Evolutionary conservation across 2,329 filamentous ascomycete genomes (phyloP).

Genomic region (Pseudogymnoascus sp.): DNA sequence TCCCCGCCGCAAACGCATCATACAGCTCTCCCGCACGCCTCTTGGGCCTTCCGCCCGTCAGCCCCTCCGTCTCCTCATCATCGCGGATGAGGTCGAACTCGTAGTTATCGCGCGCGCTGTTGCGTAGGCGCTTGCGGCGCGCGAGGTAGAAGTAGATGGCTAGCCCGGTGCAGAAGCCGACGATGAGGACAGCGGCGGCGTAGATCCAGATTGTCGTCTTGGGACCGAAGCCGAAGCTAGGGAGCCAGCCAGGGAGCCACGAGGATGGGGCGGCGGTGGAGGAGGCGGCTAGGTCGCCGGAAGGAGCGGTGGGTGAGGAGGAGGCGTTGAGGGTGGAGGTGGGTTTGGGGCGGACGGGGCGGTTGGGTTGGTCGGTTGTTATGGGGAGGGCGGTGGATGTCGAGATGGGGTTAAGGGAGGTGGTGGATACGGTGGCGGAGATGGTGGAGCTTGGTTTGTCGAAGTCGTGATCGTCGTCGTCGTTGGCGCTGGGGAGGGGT

Average conservation of each 20-base stretch:
- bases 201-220: slow-evolving; percentile 91
- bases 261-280: slow-evolving; percentile 19
- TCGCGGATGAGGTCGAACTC: slow-evolving; percentile 91
- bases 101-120: slow-evolving; percentile 72
- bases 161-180: slow-evolving; percentile 73
- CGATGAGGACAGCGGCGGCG: slow-evolving; percentile 75
- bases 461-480: slow-evolving; percentile 74
- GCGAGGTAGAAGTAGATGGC: slow-evolving; percentile 77
- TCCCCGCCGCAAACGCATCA: slow-evolving; percentile 91
- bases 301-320: slow-evolving; percentile 22
- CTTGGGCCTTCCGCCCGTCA: slow-evolving; percentile 40
- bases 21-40: slow-evolving; percentile 81
- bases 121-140: slow-evolving; percentile 67
- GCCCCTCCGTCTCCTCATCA: slow-evolving; percentile 56
- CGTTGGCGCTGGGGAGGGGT: slow-evolving; percentile 74
- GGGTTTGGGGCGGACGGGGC: slow-evolving; percentile 44
- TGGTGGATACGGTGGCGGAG: slow-evolving; percentile 42
- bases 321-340: slow-evolving; percentile 21
- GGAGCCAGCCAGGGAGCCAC: slow-evolving; percentile 79
- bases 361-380: slow-evolving; percentile 54
- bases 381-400: slow-evolving; percentile 41
- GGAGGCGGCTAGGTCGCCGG: slow-evolving; percentile 18
- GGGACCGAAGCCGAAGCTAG: slow-evolving; percentile 82
- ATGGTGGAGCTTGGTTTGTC: slow-evolving; percentile 55
- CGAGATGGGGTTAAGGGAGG: slow-evolving; percentile 37